Percentiles rank a stretch among this genome's conserved stretches.
Conservation (phyloP, 2,329 filamentous ascomycete genomes). For the Lachnellula suecica region DNA sequence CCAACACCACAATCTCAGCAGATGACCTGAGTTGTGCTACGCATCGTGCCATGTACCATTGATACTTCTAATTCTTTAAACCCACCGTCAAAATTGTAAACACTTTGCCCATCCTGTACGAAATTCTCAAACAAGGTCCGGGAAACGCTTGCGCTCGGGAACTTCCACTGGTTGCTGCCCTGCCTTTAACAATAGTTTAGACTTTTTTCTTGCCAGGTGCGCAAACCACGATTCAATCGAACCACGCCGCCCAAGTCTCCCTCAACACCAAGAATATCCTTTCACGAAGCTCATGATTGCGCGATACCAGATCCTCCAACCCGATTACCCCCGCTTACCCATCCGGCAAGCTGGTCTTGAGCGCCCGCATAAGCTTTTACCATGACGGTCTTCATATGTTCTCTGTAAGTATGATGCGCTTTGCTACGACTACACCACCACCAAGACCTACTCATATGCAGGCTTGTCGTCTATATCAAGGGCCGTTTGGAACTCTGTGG, state of each 20-base stretch:
- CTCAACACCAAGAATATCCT: not conserved
- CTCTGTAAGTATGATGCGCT: slow-evolving; percentile 46
- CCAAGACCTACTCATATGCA: not conserved
- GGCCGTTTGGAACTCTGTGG: too few relatives aligned
- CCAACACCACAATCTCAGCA: slow-evolving; percentile 1
- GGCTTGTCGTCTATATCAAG: too few relatives aligned
- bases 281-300: slow-evolving; percentile 23
- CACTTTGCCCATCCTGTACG: not conserved
- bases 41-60: not conserved
- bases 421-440: not conserved
- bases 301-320: slow-evolving; percentile 17
- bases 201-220: too few relatives aligned
- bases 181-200: not conserved
- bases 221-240: not conserved
- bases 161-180: not conserved
- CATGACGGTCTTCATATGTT: slow-evolving; percentile 61
- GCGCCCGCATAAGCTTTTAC: slow-evolving; percentile 16
- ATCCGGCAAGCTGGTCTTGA: slow-evolving; percentile 18
- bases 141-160: not conserved
- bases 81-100: not conserved
- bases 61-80: not conserved
- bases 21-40: slow-evolving; percentile 12
- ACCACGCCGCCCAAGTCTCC: too few relatives aligned
- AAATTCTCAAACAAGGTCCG: not conserved
- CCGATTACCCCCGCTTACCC: slow-evolving; percentile 4